phyloP scores from a whole-genome alignment of 495 filamentous ascomycete genomes.

The Penicillium subrubescens region DNA sequence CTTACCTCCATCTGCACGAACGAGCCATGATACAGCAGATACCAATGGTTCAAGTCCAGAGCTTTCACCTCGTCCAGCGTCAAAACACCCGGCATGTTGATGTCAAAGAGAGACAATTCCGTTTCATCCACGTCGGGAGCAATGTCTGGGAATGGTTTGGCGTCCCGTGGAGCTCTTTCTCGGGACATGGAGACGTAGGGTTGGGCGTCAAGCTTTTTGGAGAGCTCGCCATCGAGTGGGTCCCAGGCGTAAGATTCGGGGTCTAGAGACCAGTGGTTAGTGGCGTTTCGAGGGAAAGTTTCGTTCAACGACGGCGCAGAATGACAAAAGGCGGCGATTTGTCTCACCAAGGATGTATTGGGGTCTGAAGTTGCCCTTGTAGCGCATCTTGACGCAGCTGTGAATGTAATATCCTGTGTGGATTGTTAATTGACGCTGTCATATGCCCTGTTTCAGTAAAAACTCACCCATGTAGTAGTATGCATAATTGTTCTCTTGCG shows the following conservation, averaged over 20 bases:
- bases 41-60: constrained; percentile 65
- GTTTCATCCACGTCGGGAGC: constrained; percentile 43
- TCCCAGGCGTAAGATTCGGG: constrained; percentile 78
- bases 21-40: constrained; percentile 42
- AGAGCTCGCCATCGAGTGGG: constrained; percentile 65
- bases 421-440: background rate
- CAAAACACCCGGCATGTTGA: constrained; percentile 78
- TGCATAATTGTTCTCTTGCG: constrained; percentile 71
- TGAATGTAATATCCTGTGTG: constrained; percentile 68
- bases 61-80: constrained; percentile 61
- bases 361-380: constrained; percentile 86
- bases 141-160: constrained; percentile 22
- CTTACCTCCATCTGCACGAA: constrained; percentile 51
- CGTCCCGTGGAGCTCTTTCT: constrained; percentile 34
- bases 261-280: constrained; percentile 44
- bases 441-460: background rate
- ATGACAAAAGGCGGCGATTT: background rate
- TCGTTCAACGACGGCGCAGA: background rate
- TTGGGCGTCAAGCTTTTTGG: constrained; percentile 62
- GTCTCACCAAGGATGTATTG: constrained; percentile 71
- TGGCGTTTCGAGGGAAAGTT: background rate
- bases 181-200: constrained; percentile 70
- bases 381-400: constrained; percentile 76
- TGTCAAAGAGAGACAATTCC: constrained; percentile 61
- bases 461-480: constrained; percentile 74